These are phyloP conservation scores for Penicillium frequentans DNA, from an alignment of 2,329 filamentous ascomycete genomes.

Conservation along the genomic window DNA sequence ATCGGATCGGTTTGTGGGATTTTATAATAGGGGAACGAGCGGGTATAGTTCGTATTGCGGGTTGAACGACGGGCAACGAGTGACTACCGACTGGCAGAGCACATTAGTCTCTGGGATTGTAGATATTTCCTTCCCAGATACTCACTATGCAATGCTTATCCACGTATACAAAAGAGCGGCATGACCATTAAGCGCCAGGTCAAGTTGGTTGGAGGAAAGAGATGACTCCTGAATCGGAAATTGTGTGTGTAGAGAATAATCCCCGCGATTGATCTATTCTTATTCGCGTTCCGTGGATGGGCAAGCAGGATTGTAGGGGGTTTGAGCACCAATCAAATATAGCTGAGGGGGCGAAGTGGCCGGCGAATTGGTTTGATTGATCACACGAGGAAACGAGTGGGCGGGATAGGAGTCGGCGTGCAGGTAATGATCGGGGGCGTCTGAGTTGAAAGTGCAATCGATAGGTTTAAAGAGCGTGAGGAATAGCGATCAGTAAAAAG, in stretches of 20 bases:
- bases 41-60: constrained; percentile 2
- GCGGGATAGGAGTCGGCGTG: neutral
- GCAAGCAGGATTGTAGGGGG: constrained; percentile 1
- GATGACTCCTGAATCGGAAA: constrained; percentile 1
- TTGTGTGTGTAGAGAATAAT: neutral
- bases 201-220: neutral
- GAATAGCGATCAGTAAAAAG: neutral
- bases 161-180: constrained; percentile 16
- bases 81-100: constrained; percentile 2
- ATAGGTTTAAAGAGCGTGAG: neutral
- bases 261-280: constrained; percentile 6
- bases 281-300: constrained; percentile 11
- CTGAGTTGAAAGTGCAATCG: neutral
- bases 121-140: neutral
- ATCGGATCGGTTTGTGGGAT: constrained; percentile 5
- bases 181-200: constrained; percentile 17
- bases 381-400: constrained; percentile 11
- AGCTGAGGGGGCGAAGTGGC: neutral
- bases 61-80: neutral
- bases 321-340: constrained; percentile 15
- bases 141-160: constrained; percentile 19
- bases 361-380: constrained; percentile 11
- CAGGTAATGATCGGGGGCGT: neutral
- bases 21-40: neutral
- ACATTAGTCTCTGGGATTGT: neutral